Evolutionary conservation across 306 rosid species (phyloP).

Genomic region (Adenanthera pavonina): DNA sequence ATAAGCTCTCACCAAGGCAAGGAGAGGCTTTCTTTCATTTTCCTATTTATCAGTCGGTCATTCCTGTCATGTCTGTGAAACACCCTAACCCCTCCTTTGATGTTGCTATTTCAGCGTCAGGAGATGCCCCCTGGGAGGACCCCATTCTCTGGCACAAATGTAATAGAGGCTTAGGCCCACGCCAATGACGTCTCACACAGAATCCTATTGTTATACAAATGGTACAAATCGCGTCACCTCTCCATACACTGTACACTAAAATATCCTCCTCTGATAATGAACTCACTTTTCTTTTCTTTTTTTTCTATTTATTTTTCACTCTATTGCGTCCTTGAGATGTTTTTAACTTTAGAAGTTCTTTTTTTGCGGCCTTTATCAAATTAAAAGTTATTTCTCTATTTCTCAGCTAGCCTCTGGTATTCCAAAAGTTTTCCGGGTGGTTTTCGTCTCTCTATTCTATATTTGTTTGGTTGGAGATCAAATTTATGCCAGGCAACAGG

Average conservation of each 20-base stretch:
- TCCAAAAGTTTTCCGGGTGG: constrained; percentile 31
- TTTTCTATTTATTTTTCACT: constrained; percentile 11
- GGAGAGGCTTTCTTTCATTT: constrained; percentile 31
- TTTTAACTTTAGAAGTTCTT: constrained; percentile 34
- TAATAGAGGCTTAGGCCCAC: constrained; percentile 59
- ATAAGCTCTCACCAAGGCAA: constrained; percentile 25
- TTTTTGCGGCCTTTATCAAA: constrained; percentile 47
- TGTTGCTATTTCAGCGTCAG: constrained; percentile 53
- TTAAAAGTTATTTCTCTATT: constrained; percentile 38
- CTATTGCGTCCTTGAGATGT: constrained; percentile 30
- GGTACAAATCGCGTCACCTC: constrained; percentile 48
- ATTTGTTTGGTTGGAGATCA: constrained; percentile 25
- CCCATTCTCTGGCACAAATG: constrained; percentile 51
- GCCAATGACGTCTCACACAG: constrained; percentile 45
- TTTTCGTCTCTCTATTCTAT: constrained; percentile 19
- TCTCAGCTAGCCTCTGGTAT: constrained; percentile 44
- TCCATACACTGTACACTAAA: constrained; percentile 38
- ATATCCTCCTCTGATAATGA: constrained; percentile 27
- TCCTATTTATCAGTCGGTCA: constrained; percentile 44
- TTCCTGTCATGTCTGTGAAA: constrained; percentile 49
- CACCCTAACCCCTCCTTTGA: constrained; percentile 15
- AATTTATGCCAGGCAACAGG: not conserved
- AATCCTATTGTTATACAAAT: constrained; percentile 37
- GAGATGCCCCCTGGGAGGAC: constrained; percentile 48
- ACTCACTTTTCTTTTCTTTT: constrained; percentile 8